Conservation (phyloP, 805 yeast species). For the Millerago galiae region DNA sequence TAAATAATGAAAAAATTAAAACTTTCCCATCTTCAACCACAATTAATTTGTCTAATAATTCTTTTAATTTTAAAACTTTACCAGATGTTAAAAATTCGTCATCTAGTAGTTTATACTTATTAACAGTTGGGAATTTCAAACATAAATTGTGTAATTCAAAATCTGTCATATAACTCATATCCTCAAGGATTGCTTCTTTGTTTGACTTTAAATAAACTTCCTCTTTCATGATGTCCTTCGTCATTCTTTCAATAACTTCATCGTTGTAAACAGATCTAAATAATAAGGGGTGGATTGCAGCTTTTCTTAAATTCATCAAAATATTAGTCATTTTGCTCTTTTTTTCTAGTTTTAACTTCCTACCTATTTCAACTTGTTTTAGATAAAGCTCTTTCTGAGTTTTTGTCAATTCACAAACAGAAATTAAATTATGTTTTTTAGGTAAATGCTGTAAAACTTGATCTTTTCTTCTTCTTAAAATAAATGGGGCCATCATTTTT, state of each 20-base stretch:
- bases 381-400: conserved; percentile 56
- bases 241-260: conserved; percentile 53
- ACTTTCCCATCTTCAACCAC: conserved; percentile 56
- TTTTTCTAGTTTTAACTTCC: conserved; percentile 23
- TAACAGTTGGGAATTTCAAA: conserved; percentile 59
- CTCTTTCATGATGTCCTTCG: conserved; percentile 72
- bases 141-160: conserved; percentile 78
- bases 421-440: conserved; percentile 56
- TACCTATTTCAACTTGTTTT: conserved; percentile 41
- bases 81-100: conserved; percentile 66
- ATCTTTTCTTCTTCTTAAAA: conserved; percentile 82
- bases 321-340: conserved; percentile 51
- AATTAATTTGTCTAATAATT: conserved; percentile 52
- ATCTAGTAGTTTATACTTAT: conserved; percentile 48
- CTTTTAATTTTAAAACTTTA: conserved; percentile 53
- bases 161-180: conserved; percentile 93
- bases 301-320: conserved; percentile 85
- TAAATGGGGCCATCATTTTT: conserved; percentile 98
- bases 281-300: conserved; percentile 85
- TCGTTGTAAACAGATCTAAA: conserved; percentile 65
- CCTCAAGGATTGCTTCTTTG: conserved; percentile 72
- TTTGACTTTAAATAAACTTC: conserved; percentile 74
- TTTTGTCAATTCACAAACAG: conserved; percentile 56
- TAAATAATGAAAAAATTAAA: conserved; percentile 83
- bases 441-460: conserved; percentile 92